Conservation (phyloP, 306 rosid genomes). For the Gillenia trifoliata region DNA sequence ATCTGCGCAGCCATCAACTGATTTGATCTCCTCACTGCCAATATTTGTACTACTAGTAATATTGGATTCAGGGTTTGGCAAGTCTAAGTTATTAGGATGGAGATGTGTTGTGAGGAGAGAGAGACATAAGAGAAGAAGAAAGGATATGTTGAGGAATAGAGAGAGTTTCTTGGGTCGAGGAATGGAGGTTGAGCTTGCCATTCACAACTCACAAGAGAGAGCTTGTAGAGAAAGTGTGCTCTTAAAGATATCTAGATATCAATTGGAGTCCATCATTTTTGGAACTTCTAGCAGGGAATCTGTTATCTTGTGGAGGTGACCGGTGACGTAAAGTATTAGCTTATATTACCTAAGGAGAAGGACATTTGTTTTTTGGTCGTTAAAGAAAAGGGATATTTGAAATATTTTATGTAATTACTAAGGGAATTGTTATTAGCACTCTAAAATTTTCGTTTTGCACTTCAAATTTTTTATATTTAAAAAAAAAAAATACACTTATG, state of each 20-base stretch:
- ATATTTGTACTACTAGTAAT: not conserved
- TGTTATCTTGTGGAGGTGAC: not conserved
- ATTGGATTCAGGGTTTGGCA: not conserved
- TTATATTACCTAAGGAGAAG: not conserved
- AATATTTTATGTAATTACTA: too few species aligned
- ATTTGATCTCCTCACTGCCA: not conserved
- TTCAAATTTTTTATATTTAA: too few species aligned
- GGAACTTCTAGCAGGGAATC: not conserved
- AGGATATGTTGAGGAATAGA: conserved; percentile 38
- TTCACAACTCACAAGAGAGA: not conserved
- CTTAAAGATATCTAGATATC: not conserved
- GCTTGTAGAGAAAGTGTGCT: not conserved
- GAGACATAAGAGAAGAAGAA: conserved; percentile 33
- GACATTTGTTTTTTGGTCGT: not conserved
- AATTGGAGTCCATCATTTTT: not conserved
- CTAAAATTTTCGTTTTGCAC: too few species aligned
- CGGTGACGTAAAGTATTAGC: not conserved
- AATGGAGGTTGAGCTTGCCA: not conserved
- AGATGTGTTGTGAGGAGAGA: conserved; percentile 15
- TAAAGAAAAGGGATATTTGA: too few species aligned
- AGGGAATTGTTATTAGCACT: too few species aligned
- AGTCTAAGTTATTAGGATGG: conserved; percentile 8
- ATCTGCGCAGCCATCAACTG: conserved; percentile 31
- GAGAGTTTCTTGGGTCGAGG: conserved; percentile 22
- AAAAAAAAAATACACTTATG: too few species aligned